Evolutionary conservation across 2,329 filamentous ascomycete species (phyloP).

Genomic region (Volutella citrinella): DNA sequence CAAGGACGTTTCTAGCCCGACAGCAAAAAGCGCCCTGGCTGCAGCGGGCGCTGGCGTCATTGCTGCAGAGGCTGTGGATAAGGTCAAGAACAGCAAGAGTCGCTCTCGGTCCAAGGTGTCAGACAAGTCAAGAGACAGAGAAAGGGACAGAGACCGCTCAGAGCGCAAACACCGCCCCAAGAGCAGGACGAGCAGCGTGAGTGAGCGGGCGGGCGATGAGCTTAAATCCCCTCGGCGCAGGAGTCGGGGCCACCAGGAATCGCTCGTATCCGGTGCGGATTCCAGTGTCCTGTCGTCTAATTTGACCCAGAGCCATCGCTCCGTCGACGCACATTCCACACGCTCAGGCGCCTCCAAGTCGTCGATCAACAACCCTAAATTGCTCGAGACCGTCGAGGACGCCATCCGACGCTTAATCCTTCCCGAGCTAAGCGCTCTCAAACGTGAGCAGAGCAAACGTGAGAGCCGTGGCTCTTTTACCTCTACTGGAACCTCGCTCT

Average conservation of each 20-base stretch:
- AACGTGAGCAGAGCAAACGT: conserved; percentile 81
- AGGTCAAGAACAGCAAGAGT: conserved; percentile 42
- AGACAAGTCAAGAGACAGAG: conserved; percentile 39
- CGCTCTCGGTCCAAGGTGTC: conserved; percentile 38
- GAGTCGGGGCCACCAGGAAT: conserved; percentile 51
- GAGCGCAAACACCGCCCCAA: conserved; percentile 48
- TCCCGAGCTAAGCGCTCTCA: conserved; percentile 86
- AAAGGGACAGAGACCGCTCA: conserved; percentile 47
- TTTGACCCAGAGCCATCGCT: conserved; percentile 52
- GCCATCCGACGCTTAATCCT: conserved; percentile 86
- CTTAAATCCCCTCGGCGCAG: conserved; percentile 46
- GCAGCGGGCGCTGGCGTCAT: conserved; percentile 32
- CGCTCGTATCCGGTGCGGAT: conserved; percentile 49
- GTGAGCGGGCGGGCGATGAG: conserved; percentile 48
- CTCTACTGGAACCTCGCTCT: conserved; percentile 53
- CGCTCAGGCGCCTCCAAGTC: conserved; percentile 57
- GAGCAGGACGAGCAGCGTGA: conserved; percentile 47
- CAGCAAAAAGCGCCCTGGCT: conserved; percentile 36
- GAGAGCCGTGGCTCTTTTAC: conserved; percentile 65
- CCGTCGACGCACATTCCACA: conserved; percentile 52
- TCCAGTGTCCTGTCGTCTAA: conserved; percentile 55
- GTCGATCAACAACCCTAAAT: conserved; percentile 87
- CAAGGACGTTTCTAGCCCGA: conserved; percentile 42
- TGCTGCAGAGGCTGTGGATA: conserved; percentile 40
- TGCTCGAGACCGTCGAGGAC: conserved; percentile 89